Evolutionary conservation across 129 eudicot genomes (phyloP), one percentile per base, ranked within the genome.

Genomic region (Tanacetum coccineum): DNA sequence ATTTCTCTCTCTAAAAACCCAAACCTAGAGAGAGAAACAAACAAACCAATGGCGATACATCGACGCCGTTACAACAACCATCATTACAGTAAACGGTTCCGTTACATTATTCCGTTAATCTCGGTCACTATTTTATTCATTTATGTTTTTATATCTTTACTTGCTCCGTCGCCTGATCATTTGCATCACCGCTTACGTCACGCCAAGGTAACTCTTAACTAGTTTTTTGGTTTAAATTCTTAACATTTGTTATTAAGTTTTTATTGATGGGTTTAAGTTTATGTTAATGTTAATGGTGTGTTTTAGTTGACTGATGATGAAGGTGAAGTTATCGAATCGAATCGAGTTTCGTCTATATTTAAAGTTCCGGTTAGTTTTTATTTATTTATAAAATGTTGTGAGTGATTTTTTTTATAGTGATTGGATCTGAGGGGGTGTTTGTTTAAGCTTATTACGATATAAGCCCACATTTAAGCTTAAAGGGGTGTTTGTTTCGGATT

Each of bases 361-460:
- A 80, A 50, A 62, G 91, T 84, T 66, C 95, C 95, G 91, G 98
- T 88, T 73, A n/a, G n/a, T n/a, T n/a, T n/a, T n/a, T n/a, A n/a
- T n/a, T n/a, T n/a, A n/a, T n/a, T n/a, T n/a, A n/a, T n/a, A n/a
- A n/a, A n/a, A n/a, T n/a, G n/a, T n/a, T n/a, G n/a, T n/a, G n/a
- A n/a, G 28, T 12, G 54, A 48, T 15, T 54, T 67, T 47, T 57
- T 42, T 53, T 28, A 74, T 66, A 44, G 25, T 55, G 83, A 66
- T 79, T 83, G 85, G 85, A 81, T 91, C 85, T 75, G 75, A 60
- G 72, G 68, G 69, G 51, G 5, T 15, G 50, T 11, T 36, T 36
- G 10, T 25, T 11, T 57, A 25, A 19, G 4, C 50, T 66, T 32
- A 60, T 65, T 65, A 65, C 67, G 71, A 59, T 71, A n/a, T n/a